Percentiles rank a stretch among this genome's conserved stretches.
phyloP scores from a whole-genome alignment of 1,284 basidiomycete genomes.

The Puccinia brachypodii region DNA sequence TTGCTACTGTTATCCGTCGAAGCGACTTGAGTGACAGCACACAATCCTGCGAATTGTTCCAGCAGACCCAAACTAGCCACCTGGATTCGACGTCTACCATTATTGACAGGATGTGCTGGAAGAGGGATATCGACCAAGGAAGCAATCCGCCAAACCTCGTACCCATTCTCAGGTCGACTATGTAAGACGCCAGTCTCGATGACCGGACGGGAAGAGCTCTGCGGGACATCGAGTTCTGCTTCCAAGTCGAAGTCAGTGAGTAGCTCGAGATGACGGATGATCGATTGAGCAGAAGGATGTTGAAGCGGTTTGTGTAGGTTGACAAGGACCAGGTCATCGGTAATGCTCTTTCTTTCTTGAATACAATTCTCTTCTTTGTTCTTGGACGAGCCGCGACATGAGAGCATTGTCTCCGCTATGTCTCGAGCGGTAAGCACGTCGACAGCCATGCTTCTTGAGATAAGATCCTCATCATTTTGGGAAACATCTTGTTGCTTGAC shows the following conservation, averaged over 20 bases:
- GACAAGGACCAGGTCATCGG: neutral
- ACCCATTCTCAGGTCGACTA: neutral
- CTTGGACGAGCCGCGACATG: neutral
- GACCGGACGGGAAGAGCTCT: neutral
- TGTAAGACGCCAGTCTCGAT: neutral
- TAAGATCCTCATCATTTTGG: neutral
- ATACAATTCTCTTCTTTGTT: neutral
- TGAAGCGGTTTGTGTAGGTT: neutral
- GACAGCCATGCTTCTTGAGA: neutral
- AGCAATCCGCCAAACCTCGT: neutral
- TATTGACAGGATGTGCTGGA: neutral
- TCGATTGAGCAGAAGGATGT: neutral
- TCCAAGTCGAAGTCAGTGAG: neutral
- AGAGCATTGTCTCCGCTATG: constrained; percentile 18
- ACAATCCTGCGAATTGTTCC: neutral
- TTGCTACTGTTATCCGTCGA: neutral
- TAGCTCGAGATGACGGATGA: neutral
- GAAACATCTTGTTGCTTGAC: neutral
- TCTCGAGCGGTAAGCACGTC: constrained; percentile 22
- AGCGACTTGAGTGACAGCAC: neutral
- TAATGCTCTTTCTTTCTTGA: neutral
- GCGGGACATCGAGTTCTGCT: neutral
- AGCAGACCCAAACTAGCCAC: neutral
- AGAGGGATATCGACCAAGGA: neutral
- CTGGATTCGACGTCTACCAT: neutral